Base-by-base conservation (phyloP, 75 land plant genomes). In the Pseudotsuga menziesii region DNA sequence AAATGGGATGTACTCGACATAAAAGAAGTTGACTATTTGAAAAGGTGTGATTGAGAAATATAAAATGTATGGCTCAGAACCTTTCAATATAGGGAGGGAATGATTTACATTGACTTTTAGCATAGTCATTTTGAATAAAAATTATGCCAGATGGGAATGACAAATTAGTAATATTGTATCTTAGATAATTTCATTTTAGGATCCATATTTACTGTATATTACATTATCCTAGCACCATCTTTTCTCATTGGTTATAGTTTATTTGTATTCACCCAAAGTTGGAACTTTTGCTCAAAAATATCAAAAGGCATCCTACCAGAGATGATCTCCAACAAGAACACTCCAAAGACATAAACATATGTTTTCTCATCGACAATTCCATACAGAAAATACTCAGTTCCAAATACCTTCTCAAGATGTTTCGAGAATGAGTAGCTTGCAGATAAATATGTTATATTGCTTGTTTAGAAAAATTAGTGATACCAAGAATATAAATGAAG, bases 281-380 rank as follows among this genome's bases (percentile, higher is more conserved):
- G 85, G 56, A 96, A 82, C 80, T 87, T 88, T 70, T 87, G 91
- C 73, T 94, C 87, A 54, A 84, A 79, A 20, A 87, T 83, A 83
- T 96, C 88, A 15, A 89, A 89, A 29, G 97, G 95, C 58, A 80
- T 87, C 44, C 91, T 80, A 11, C 97, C 95, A 44, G 97, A 84
- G 26, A 94, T 86, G 57, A 94, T 69, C 89, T 96, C 99, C 72
- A 96, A 64, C 2, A 96, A 81, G 60, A 96, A 85, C 0, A 96
- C 97, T 54, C 97, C 99, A 75, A 82, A 4, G 99, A 97, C 88
- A 70, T 88, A 96, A 6, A 94, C 94, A 77, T 96, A 97, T 15
- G 92, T 96, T 78, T 96, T 96, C 82, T 96, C 99, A 76, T 96
- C 97, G 19, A 92, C 93, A 71, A 94, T 92, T 17, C 97, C 97